These are phyloP conservation scores for Rhizopogon rudus DNA, from an alignment of 768 basidiomycete genomes.

Conservation along the genomic window DNA sequence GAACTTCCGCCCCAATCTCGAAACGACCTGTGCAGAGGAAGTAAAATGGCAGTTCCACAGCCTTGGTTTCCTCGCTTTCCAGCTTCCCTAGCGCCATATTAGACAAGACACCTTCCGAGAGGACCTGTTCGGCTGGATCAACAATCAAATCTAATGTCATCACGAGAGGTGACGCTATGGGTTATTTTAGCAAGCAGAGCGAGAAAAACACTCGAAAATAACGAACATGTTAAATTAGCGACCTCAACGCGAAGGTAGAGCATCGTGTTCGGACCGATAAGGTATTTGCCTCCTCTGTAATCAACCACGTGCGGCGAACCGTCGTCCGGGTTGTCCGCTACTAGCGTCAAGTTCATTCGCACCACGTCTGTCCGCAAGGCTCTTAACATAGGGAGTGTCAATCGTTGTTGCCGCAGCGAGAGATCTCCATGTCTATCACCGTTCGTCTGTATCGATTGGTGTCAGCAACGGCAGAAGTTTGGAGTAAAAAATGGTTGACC, in stretches of 20 bases:
- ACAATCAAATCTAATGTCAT: conserved; percentile 50
- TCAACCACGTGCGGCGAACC: conserved; percentile 9
- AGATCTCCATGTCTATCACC: conserved; percentile 74
- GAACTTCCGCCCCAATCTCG: conserved; percentile 35
- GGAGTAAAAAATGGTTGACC: conserved; percentile 38
- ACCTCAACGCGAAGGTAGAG: conserved; percentile 53
- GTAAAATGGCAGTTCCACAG: conserved; percentile 55
- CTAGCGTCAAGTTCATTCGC: conserved; percentile 51
- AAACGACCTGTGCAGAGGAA: conserved; percentile 73
- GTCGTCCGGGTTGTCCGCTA: conserved; percentile 21
- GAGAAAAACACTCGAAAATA: conserved; percentile 1
- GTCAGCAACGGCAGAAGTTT: neutral
- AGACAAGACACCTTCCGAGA: conserved; percentile 62
- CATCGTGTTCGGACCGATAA: conserved; percentile 56
- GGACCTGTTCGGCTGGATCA: conserved; percentile 58
- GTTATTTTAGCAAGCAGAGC: neutral
- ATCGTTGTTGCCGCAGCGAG: conserved; percentile 69
- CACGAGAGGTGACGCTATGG: conserved; percentile 44
- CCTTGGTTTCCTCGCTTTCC: conserved; percentile 44
- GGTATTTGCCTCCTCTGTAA: conserved; percentile 34
- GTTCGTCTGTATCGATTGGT: conserved; percentile 51
- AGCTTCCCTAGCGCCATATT: conserved; percentile 65
- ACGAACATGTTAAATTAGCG: conserved; percentile 66
- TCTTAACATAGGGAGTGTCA: conserved; percentile 78
- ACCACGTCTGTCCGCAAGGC: conserved; percentile 66